Evolutionary conservation across 2,329 filamentous ascomycete species (phyloP).

Genomic region (Cercospora beticola): DNA sequence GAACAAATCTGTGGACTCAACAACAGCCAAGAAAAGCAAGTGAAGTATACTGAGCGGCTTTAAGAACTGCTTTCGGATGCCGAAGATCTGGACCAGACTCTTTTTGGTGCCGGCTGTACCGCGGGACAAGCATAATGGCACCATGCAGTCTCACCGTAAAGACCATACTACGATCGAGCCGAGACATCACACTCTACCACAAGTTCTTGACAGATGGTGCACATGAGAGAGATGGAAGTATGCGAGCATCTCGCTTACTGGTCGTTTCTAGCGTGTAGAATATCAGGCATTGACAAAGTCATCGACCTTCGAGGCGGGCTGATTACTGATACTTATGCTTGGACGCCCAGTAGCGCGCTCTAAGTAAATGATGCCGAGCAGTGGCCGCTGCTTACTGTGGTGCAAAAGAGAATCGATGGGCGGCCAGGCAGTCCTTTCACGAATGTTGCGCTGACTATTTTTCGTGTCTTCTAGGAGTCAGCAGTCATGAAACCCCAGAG

Average conservation of each 20-base stretch:
- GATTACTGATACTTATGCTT: not conserved
- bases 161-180: not conserved
- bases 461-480: not conserved
- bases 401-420: not conserved
- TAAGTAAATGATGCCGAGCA: not conserved
- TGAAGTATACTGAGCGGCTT: not conserved
- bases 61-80: not conserved
- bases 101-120: not conserved
- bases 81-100: not conserved
- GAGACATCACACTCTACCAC: not conserved
- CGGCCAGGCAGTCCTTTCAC: not conserved
- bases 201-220: not conserved
- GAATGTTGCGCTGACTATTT: not conserved
- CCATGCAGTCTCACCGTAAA: not conserved
- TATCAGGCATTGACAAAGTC: too few species aligned
- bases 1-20: not conserved
- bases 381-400: not conserved
- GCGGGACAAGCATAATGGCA: not conserved
- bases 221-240: not conserved
- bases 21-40: not conserved
- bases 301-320: not conserved
- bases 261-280: too few species aligned
- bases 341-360: not conserved
- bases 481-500: not conserved
- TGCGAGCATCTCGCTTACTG: not conserved